Percentiles rank a stretch among this genome's conserved stretches.
phyloP scores from a whole-genome alignment of 371 early-diverging fungal genomes.

The Rhizomucor pusillus region DNA sequence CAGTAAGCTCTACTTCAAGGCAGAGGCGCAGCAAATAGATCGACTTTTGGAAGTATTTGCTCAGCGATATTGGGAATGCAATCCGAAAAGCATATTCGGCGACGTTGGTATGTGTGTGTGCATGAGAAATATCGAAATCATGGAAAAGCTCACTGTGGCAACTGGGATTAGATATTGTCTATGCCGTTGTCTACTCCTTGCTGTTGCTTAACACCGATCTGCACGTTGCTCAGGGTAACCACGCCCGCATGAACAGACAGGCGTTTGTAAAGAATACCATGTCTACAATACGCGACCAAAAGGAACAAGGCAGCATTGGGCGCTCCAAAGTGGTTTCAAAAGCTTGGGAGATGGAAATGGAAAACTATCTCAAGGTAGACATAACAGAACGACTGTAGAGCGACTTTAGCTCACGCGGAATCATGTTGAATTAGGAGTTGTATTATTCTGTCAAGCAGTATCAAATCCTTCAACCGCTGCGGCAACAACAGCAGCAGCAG shows the following conservation, averaged over 20 bases:
- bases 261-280: constrained; percentile 65
- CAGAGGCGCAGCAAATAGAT: constrained; percentile 91
- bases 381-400: neutral
- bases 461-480: constrained; percentile 70
- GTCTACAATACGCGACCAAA: constrained; percentile 49
- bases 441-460: constrained; percentile 73
- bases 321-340: constrained; percentile 22
- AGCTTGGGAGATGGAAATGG: constrained; percentile 44
- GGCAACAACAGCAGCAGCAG: constrained; percentile 10
- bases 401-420: neutral
- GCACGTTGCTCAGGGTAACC: constrained; percentile 74
- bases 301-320: constrained; percentile 30
- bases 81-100: constrained; percentile 58
- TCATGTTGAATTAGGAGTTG: constrained; percentile 51
- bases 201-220: constrained; percentile 92
- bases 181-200: constrained; percentile 83
- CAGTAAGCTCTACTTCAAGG: constrained; percentile 76
- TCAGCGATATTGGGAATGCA: constrained; percentile 79
- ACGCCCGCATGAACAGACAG: constrained; percentile 56
- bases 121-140: neutral
- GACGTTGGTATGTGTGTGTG: constrained; percentile 33
- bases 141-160: neutral
- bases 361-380: constrained; percentile 35
- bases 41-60: constrained; percentile 83
- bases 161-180: constrained; percentile 59